Percentiles rank a stretch among this genome's conserved stretches.
Evolutionary conservation across 176 grass and related monocot genomes (phyloP).

Genomic region (Eleusine coracana): DNA sequence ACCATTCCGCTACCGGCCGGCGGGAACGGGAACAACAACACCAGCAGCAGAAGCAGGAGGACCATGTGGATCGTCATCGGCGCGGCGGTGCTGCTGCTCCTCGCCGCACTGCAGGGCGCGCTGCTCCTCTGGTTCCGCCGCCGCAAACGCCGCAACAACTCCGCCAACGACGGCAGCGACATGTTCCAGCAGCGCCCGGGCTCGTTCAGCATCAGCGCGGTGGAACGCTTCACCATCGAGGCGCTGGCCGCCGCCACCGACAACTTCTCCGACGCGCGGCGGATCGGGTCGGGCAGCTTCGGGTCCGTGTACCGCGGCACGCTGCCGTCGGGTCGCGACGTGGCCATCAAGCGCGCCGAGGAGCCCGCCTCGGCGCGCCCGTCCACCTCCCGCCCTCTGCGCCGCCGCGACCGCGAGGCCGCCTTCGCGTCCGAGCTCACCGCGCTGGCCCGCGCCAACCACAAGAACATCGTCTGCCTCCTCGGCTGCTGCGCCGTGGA

Average conservation of each 20-base stretch:
- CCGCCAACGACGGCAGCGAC: no score
- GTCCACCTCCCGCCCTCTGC: slow-evolving; percentile 59
- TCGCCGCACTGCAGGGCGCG: slow-evolving; percentile 36
- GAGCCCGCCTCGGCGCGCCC: slow-evolving; percentile 5
- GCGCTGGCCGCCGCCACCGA: slow-evolving; percentile 57
- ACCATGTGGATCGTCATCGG: slow-evolving; percentile 40
- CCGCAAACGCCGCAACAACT: no score
- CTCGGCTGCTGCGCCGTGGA: slow-evolving; percentile 79
- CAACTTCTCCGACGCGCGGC: slow-evolving; percentile 62
- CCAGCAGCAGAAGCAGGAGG: slow-evolving; percentile 12
- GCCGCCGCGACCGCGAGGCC: slow-evolving; percentile 60
- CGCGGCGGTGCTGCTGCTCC: slow-evolving; percentile 24
- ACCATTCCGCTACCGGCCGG: background rate
- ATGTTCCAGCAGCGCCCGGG: no score
- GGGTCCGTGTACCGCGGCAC: slow-evolving; percentile 84
- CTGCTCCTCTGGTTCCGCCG: slow-evolving; percentile 27
- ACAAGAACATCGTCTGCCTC: slow-evolving; percentile 88
- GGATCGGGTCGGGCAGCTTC: slow-evolving; percentile 85
- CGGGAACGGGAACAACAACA: background rate
- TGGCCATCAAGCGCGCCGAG: slow-evolving; percentile 84
- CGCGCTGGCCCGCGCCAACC: slow-evolving; percentile 81
- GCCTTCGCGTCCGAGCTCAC: slow-evolving; percentile 84
- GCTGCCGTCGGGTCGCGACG: slow-evolving; percentile 60
- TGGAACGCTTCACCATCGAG: slow-evolving; percentile 61
- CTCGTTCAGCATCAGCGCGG: slow-evolving; percentile 17